Evolutionary conservation across 2,329 filamentous ascomycete genomes (phyloP).

Genomic region (Fusarium torreyae): DNA sequence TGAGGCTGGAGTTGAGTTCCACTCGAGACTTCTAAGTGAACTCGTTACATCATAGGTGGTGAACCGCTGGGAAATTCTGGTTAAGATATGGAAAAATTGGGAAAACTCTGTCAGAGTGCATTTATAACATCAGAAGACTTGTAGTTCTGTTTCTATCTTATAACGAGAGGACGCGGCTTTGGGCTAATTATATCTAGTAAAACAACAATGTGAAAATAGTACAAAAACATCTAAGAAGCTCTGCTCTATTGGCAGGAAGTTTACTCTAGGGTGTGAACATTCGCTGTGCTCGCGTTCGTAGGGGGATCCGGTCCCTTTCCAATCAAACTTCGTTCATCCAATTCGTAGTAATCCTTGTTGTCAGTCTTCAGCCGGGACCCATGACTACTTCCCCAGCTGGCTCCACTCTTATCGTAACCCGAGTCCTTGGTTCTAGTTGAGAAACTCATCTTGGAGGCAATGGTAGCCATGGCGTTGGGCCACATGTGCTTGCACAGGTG

Average conservation of each 20-base stretch:
- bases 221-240: neutral
- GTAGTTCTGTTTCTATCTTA: no score
- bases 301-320: conserved; percentile 20
- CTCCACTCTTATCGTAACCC: conserved; percentile 16
- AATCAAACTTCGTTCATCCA: conserved; percentile 39
- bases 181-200: neutral
- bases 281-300: conserved; percentile 6
- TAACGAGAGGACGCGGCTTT: neutral
- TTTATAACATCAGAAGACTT: no score
- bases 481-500: conserved; percentile 43
- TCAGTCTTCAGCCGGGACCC: conserved; percentile 37
- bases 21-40: no score
- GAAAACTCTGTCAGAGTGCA: no score
- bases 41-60: no score
- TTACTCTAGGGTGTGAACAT: conserved; percentile 8
- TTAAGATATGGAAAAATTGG: no score
- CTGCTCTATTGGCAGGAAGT: neutral
- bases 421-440: conserved; percentile 25
- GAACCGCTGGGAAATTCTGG: no score
- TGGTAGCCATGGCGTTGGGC: conserved; percentile 43
- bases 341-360: conserved; percentile 38
- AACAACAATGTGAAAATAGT: neutral
- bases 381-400: conserved; percentile 35
- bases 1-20: no score
- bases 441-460: conserved; percentile 37